Base-by-base conservation (phyloP, 2,329 filamentous ascomycete genomes). In the Phoma sp. region DNA sequence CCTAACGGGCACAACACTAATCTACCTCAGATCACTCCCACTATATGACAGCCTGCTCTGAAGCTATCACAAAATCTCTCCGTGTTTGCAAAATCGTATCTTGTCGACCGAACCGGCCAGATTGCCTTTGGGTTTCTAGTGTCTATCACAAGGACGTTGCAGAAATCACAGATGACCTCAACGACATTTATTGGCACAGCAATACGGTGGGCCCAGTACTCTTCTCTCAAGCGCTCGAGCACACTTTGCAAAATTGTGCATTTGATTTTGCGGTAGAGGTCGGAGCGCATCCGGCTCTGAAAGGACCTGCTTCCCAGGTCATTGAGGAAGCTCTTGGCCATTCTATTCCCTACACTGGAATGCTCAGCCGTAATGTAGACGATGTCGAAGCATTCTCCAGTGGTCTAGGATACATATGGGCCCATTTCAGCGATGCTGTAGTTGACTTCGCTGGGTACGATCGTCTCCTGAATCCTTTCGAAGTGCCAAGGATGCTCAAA, bases 281-380 rank as follows among this genome's bases (percentile, higher is more conserved):
- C 9, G 80, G 80, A 0, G 76, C 79, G 2, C 79, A 81, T 53
- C 74, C 79, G 0, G 74, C 77, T 2, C 67, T 83, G 5, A 78
- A 76, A 54, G 74, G 74, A 0, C 79, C 80, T 0, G 72, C 70
- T 0, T 61, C 49, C 0, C 69, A 78, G 43, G 77, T 64, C 0
- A 68, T 78, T 21, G 61, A 71, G n/a, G 25, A 30, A 4, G 11
- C 15, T 3, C 12, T 32, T 2, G 45, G 40, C 5, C 18, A 23
- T 5, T 21, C 15, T 3, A 26, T 61, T 11, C 62, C 66, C 2
- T 71, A 69, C 32, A 37, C 33, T 18, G 69, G 53, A n/a, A 47
- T 54, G 7, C 40, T 75, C 1, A 50, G 52, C 12, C 53, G 72
- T 11, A 62, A 61, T 7, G n/a, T 32, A 0, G 49, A 68, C 47